These are phyloP conservation scores for Phialophora verrucosa DNA, from an alignment of 2,329 filamentous ascomycete genomes.

Conservation along the genomic window DNA sequence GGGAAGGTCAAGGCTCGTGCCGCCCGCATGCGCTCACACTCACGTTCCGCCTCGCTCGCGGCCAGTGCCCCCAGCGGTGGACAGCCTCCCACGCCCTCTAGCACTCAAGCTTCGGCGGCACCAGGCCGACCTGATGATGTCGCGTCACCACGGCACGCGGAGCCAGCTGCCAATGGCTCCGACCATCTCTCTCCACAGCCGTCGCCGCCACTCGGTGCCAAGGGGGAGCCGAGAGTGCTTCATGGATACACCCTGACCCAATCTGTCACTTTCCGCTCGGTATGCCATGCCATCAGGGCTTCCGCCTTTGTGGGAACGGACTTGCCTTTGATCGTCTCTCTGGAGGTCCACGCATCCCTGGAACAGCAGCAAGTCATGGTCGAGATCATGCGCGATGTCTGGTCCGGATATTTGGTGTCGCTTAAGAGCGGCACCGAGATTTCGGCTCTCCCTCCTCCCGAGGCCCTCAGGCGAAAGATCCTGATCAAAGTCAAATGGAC, in stretches of 20 bases:
- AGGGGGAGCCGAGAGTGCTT: conserved; percentile 76
- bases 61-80: neutral
- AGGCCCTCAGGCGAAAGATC: conserved; percentile 78
- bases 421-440: conserved; percentile 46
- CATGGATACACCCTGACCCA: conserved; percentile 87
- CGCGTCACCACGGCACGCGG: conserved; percentile 1
- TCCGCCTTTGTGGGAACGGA: conserved; percentile 77
- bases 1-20: conserved; percentile 36
- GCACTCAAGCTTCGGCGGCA: neutral
- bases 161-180: conserved; percentile 14
- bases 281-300: conserved; percentile 79
- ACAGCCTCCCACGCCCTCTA: conserved; percentile 1
- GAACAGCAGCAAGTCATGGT: conserved; percentile 93
- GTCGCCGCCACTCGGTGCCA: conserved; percentile 34
- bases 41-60: conserved; percentile 26
- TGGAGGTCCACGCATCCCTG: conserved; percentile 84
- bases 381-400: conserved; percentile 88
- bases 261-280: conserved; percentile 83
- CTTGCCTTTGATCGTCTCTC: conserved; percentile 85
- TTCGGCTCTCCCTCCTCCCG: conserved; percentile 68
- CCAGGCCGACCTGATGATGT: neutral
- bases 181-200: conserved; percentile 27
- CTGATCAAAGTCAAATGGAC: conserved; percentile 78
- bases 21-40: conserved; percentile 33
- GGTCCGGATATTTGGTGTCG: conserved; percentile 76